These are phyloP conservation scores for Dactylellina parvicollis DNA, from an alignment of 2,329 filamentous ascomycete species.

Conservation along the genomic window DNA sequence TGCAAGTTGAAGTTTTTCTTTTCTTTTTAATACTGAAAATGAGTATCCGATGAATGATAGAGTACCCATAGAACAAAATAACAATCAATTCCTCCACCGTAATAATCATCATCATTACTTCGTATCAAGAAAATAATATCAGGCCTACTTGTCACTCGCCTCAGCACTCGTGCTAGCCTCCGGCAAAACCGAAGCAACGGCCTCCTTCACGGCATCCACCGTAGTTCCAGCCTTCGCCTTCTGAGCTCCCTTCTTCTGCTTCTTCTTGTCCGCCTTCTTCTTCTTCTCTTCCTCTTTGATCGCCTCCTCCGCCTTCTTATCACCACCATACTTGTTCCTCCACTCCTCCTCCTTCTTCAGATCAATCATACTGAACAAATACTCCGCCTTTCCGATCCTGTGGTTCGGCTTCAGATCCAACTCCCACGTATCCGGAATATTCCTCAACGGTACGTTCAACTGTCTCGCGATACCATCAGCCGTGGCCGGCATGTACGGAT, in stretches of 20 bases:
- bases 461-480: constrained; percentile 79
- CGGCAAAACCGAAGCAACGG: constrained; percentile 3
- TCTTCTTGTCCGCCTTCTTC: constrained; percentile 70
- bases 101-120: neutral
- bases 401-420: constrained; percentile 74
- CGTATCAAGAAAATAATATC: neutral
- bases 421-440: constrained; percentile 76
- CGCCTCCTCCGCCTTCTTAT: constrained; percentile 64
- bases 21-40: constrained; percentile 4
- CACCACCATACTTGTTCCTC: constrained; percentile 77
- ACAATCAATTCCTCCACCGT: neutral
- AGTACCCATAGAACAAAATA: neutral
- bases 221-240: constrained; percentile 35
- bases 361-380: constrained; percentile 83
- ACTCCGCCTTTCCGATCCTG: constrained; percentile 80
- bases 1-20: neutral
- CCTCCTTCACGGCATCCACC: constrained; percentile 14
- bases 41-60: constrained; percentile 13
- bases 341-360: constrained; percentile 83
- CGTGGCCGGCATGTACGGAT: constrained; percentile 87
- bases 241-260: constrained; percentile 76
- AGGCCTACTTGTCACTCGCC: neutral
- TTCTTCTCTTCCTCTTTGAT: constrained; percentile 59
- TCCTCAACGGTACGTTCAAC: constrained; percentile 70
- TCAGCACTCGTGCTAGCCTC: neutral